These are phyloP conservation scores for Colletotrichum agaves DNA, from an alignment of 2,329 filamentous ascomycete genomes.

Conservation along the genomic window DNA sequence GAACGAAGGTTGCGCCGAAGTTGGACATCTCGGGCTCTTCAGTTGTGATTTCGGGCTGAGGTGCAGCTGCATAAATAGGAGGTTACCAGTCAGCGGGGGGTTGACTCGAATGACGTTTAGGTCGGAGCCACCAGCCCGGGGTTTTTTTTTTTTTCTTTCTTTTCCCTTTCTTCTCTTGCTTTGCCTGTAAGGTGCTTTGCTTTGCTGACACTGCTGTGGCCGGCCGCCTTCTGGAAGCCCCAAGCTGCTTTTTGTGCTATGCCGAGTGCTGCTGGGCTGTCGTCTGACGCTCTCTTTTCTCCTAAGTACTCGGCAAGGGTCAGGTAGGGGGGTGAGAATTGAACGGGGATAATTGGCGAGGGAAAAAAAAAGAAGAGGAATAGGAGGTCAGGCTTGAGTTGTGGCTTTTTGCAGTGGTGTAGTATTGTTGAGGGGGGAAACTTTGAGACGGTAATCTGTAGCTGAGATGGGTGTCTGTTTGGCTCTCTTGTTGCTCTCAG, in stretches of 20 bases:
- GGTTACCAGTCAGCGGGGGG: constrained; percentile 37
- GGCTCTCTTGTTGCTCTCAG: background rate
- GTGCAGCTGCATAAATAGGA: constrained; percentile 46
- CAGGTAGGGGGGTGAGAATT: constrained; percentile 9
- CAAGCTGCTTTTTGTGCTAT: background rate
- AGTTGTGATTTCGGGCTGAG: constrained; percentile 47
- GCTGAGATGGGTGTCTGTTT: background rate
- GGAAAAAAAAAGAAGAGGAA: background rate
- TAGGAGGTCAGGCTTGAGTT: background rate
- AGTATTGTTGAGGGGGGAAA: background rate
- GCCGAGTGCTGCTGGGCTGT: constrained; percentile 24
- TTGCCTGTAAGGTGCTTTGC: constrained; percentile 12
- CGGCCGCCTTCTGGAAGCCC: constrained; percentile 21
- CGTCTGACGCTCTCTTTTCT: constrained; percentile 20
- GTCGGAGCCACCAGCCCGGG: constrained; percentile 27
- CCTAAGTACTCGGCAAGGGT: constrained; percentile 21
- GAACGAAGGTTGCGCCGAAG: constrained; percentile 68
- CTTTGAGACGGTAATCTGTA: background rate
- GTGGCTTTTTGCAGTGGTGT: constrained; percentile 12
- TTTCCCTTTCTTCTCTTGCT: background rate
- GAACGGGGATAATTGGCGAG: background rate
- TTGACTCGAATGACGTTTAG: constrained; percentile 42
- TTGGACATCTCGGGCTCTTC: constrained; percentile 53
- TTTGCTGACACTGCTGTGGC: constrained; percentile 25
- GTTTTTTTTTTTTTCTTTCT: constrained; percentile 12